These are phyloP conservation scores for Trichosporon faecale DNA, from an alignment of 1,284 basidiomycete species.

Conservation along the genomic window DNA sequence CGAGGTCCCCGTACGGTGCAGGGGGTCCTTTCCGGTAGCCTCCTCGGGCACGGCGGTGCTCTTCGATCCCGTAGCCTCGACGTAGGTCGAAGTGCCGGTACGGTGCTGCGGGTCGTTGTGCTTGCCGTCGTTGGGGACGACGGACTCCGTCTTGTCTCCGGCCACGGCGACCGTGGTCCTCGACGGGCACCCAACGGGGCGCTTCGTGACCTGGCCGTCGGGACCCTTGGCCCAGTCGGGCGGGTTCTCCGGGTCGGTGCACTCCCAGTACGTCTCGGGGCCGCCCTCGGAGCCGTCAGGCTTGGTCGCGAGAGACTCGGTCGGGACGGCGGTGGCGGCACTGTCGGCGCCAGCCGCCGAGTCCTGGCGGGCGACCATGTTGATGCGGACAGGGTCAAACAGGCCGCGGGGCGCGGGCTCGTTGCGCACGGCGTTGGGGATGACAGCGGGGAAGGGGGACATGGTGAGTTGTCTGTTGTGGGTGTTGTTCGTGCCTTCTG, in stretches of 20 bases:
- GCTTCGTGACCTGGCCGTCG: neutral
- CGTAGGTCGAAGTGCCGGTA: neutral
- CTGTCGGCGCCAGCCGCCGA: neutral
- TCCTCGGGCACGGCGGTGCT: neutral
- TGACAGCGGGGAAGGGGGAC: neutral
- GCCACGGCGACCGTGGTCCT: neutral
- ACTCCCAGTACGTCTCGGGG: neutral
- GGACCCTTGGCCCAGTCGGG: neutral
- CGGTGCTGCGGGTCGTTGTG: neutral
- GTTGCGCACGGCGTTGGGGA: neutral
- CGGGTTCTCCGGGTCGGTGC: neutral
- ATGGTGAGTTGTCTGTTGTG: neutral
- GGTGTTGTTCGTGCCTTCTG: neutral
- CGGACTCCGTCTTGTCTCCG: neutral
- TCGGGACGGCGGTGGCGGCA: neutral
- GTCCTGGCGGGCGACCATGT: neutral
- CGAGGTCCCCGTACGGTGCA: neutral
- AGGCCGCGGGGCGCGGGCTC: neutral
- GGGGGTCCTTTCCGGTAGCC: neutral
- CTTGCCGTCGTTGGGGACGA: neutral
- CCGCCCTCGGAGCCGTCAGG: neutral
- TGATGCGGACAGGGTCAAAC: neutral
- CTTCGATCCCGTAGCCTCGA: neutral
- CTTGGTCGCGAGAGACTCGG: neutral
- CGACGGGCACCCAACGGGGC: neutral